A percentile compares a stretch with the other conserved stretches of the same genome.
Conservation (phyloP, 768 basidiomycete species). For the Russula ochroleuca region DNA sequence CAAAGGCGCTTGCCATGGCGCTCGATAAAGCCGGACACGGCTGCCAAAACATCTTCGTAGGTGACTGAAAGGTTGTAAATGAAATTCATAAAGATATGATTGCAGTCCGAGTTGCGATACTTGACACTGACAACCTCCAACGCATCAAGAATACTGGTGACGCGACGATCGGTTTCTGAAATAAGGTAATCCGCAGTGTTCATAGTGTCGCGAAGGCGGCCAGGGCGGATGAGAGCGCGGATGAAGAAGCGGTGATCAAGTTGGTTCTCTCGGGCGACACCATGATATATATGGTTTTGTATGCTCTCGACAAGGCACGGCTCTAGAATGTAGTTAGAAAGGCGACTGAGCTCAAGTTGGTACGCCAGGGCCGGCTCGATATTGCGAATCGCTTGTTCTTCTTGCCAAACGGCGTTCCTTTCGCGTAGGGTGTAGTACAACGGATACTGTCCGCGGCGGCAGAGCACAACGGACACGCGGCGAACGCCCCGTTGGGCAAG, state of each 20-base stretch:
- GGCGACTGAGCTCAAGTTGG: conserved; percentile 93
- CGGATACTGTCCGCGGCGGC: conserved; percentile 87
- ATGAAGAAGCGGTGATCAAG: conserved; percentile 98
- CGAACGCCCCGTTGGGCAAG: conserved; percentile 78
- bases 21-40: conserved; percentile 98
- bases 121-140: conserved; percentile 90
- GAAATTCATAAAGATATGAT: conserved; percentile 99
- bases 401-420: conserved; percentile 69
- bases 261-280: conserved; percentile 91
- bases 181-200: conserved; percentile 97
- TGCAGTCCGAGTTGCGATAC: conserved; percentile 91
- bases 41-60: conserved; percentile 94
- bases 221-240: conserved; percentile 92
- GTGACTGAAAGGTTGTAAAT: conserved; percentile 93
- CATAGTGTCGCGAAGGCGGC: conserved; percentile 87
- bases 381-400: conserved; percentile 96
- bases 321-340: conserved; percentile 94
- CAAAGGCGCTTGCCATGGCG: conserved; percentile 97
- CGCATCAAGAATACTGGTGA: conserved; percentile 90
- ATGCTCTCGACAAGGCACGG: conserved; percentile 97
- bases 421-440: conserved; percentile 90
- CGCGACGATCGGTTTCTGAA: conserved; percentile 95
- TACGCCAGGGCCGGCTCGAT: conserved; percentile 97
- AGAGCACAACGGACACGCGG: conserved; percentile 87
- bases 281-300: conserved; percentile 98